phyloP scores from a whole-genome alignment of 2,329 filamentous ascomycete species.

The Trichoderma sp. region DNA sequence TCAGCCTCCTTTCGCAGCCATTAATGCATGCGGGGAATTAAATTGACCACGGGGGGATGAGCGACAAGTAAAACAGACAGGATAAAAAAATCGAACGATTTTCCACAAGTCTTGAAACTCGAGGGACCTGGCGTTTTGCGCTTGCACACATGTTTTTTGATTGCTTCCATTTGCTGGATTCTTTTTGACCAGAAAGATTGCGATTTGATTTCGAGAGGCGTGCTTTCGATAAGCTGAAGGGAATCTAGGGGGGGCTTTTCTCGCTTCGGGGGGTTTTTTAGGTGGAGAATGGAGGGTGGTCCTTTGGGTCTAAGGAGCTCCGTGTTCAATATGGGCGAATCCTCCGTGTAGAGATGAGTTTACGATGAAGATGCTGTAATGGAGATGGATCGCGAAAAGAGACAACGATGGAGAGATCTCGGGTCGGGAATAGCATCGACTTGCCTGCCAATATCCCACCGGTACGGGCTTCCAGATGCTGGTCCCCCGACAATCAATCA shows the following conservation, averaged over 20 bases:
- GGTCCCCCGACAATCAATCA: neutral
- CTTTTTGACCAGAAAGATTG: neutral
- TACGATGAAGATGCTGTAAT: neutral
- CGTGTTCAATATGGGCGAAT: neutral
- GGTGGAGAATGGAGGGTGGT: neutral
- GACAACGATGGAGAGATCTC: neutral
- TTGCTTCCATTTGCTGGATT: no score
- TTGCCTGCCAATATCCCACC: neutral
- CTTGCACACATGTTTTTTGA: no score
- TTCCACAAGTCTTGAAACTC: conserved; percentile 19
- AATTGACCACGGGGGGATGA: neutral
- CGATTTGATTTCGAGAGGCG: neutral
- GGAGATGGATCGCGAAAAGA: neutral
- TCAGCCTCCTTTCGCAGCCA: neutral
- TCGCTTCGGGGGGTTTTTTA: neutral
- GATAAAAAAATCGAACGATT: conserved; percentile 23
- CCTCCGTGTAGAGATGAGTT: neutral
- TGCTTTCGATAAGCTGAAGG: neutral
- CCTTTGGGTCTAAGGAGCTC: neutral
- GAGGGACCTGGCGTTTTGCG: neutral
- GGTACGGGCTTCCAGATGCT: neutral
- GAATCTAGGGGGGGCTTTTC: neutral
- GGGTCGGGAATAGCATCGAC: neutral
- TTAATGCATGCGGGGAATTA: neutral
- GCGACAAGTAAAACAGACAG: neutral